phyloP scores from a whole-genome alignment of 2,329 filamentous ascomycete species.

The Mollisia scopiformis region DNA sequence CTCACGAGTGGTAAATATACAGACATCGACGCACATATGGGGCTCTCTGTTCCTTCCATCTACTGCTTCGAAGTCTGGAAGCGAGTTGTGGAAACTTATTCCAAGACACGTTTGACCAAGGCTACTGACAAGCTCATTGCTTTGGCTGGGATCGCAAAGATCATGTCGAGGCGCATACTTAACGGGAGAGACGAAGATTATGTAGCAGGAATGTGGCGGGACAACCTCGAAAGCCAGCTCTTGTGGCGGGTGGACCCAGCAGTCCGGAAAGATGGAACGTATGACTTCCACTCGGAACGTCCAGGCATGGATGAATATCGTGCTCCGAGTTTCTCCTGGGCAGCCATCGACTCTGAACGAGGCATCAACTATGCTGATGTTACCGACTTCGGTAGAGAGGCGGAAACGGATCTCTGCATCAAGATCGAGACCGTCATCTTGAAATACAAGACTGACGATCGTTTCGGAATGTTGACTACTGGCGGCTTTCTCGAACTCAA shows the following conservation, averaged over 20 bases:
- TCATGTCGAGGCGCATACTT: slow-evolving; percentile 7
- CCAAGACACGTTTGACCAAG: slow-evolving; percentile 4
- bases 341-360: slow-evolving; percentile 14
- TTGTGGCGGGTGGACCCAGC: slow-evolving; percentile 16
- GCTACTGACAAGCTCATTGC: slow-evolving; percentile 2
- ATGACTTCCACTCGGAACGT: slow-evolving; percentile 3
- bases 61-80: slow-evolving; percentile 16
- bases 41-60: not conserved
- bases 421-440: slow-evolving; percentile 5
- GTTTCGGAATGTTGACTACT: slow-evolving; percentile 11
- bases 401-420: slow-evolving; percentile 2
- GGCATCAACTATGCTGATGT: slow-evolving; percentile 13
- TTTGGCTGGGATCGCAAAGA: slow-evolving; percentile 3
- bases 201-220: slow-evolving; percentile 5
- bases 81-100: slow-evolving; percentile 13
- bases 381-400: not conserved
- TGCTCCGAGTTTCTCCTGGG: slow-evolving; percentile 20
- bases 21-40: slow-evolving; percentile 6
- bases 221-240: not conserved
- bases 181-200: slow-evolving; percentile 3
- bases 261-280: slow-evolving; percentile 7
- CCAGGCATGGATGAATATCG: slow-evolving; percentile 14
- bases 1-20: not conserved
- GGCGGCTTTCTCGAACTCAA: slow-evolving; percentile 7
- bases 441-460: not conserved